phyloP scores from a whole-genome alignment of 163 green algal genomes.

The Prototheca wickerhamii region DNA sequence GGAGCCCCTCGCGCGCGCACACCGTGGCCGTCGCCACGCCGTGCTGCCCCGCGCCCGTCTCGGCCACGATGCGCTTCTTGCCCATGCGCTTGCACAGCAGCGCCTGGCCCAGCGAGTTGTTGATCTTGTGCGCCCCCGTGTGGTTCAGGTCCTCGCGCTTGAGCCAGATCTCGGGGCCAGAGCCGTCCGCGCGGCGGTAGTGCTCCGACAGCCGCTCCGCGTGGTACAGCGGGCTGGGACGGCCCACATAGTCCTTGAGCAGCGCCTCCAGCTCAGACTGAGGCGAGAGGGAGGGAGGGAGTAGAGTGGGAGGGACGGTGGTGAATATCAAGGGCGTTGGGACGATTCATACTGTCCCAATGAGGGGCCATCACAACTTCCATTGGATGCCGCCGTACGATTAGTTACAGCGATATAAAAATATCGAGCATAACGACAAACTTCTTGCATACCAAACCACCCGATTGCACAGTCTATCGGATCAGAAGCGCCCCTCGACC shows the following conservation, averaged over 20 bases:
- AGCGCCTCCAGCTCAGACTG: slow-evolving; percentile 81
- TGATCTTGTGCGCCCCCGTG: slow-evolving; percentile 99
- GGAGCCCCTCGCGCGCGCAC: slow-evolving; percentile 84
- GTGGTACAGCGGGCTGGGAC: slow-evolving; percentile 90
- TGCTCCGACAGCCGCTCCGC: slow-evolving; percentile 85
- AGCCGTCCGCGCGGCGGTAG: slow-evolving; percentile 71
- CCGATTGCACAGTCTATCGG: too few relatives aligned
- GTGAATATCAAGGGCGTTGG: background rate
- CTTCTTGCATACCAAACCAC: too few relatives aligned
- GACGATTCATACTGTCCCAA: too few relatives aligned
- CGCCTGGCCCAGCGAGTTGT: slow-evolving; percentile 96
- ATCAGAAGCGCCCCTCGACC: too few relatives aligned
- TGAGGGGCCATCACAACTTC: too few relatives aligned
- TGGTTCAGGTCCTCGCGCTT: slow-evolving; percentile 99
- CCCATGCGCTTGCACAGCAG: slow-evolving; percentile 89
- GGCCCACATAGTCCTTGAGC: slow-evolving; percentile 97
- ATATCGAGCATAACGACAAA: too few relatives aligned
- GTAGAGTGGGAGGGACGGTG: background rate
- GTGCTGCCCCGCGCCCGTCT: slow-evolving; percentile 97
- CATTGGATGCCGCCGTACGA: too few relatives aligned
- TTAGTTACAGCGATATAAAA: too few relatives aligned
- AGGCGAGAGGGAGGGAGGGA: too few relatives aligned
- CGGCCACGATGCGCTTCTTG: slow-evolving; percentile 97
- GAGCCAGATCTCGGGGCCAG: slow-evolving; percentile 85
- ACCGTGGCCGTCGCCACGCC: slow-evolving; percentile 96